Percentiles rank a stretch among this genome's conserved stretches.
phyloP scores from a whole-genome alignment of 805 yeast species.

The Blastobotrys mokoenaii region DNA sequence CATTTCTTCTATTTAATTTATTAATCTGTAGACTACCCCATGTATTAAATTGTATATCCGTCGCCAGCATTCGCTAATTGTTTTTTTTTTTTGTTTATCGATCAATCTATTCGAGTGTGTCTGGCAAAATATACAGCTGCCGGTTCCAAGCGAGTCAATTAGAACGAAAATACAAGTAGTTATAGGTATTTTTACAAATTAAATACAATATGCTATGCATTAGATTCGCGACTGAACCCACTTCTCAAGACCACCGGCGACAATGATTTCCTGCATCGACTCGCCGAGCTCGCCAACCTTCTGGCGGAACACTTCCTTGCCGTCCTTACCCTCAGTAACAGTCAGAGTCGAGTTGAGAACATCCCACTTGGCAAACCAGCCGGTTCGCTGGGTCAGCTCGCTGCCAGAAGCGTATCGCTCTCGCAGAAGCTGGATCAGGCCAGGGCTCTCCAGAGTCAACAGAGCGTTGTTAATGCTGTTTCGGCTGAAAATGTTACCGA shows the following conservation, averaged over 20 bases:
- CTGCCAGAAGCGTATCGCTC: slow-evolving; percentile 45
- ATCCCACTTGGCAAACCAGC: slow-evolving; percentile 89
- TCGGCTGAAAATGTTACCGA: slow-evolving; percentile 93
- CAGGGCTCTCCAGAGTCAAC: slow-evolving; percentile 88
- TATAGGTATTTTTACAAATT: too few relatives aligned
- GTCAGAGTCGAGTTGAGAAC: slow-evolving; percentile 76
- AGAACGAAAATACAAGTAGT: too few relatives aligned
- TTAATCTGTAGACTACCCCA: neutral
- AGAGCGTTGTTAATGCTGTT: slow-evolving; percentile 95
- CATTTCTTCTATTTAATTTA: slow-evolving; percentile 35
- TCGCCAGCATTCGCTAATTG: too few relatives aligned
- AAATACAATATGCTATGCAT: neutral
- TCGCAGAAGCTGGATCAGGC: slow-evolving; percentile 68
- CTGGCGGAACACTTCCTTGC: slow-evolving; percentile 56
- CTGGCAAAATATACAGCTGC: too few relatives aligned
- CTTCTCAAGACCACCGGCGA: slow-evolving; percentile 95
- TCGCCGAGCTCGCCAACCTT: slow-evolving; percentile 95
- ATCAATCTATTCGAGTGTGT: too few relatives aligned
- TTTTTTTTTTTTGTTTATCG: too few relatives aligned
- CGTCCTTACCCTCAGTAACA: slow-evolving; percentile 55
- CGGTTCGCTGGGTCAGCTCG: slow-evolving; percentile 89
- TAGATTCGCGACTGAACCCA: slow-evolving; percentile 67
- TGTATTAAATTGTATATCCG: neutral
- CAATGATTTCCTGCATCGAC: slow-evolving; percentile 91
- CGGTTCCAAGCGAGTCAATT: too few relatives aligned